Evolutionary conservation across 441 rosid species (phyloP).

Genomic region (Syzygium malaccense): DNA sequence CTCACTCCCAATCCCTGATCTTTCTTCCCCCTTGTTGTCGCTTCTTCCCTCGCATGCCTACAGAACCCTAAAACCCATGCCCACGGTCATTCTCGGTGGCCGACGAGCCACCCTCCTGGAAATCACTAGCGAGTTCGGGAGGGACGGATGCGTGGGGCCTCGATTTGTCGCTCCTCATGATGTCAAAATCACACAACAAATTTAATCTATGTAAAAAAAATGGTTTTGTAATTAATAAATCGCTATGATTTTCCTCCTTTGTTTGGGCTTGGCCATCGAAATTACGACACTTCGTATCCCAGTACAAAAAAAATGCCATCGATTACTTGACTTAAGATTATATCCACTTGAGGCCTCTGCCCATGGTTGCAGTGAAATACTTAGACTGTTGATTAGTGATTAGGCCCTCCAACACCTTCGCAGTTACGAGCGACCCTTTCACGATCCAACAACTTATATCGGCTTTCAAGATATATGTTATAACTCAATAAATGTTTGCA

Average conservation of each 20-base stretch:
- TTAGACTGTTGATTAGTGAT: background rate
- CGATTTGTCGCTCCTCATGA: no score
- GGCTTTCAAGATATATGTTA: fast-evolving
- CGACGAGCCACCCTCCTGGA: background rate
- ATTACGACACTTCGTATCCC: background rate
- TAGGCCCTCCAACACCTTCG: background rate
- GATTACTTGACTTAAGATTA: no score
- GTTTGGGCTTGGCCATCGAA: no score
- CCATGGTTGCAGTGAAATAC: no score
- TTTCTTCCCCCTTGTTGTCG: background rate
- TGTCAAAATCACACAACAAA: no score
- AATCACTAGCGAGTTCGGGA: background rate
- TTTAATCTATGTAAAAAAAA: no score
- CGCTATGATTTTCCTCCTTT: no score
- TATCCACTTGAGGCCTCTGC: no score
- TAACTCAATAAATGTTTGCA: background rate
- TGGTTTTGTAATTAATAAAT: no score
- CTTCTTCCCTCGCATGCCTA: background rate
- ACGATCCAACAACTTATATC: fast-evolving
- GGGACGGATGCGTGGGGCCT: background rate
- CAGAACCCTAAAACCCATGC: background rate
- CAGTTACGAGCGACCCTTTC: fast-evolving
- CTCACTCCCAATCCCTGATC: background rate
- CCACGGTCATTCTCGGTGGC: background rate
- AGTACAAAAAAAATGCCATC: no score